phyloP scores from a whole-genome alignment of 345 rosid species.

The Lumnitzera racemosa region DNA sequence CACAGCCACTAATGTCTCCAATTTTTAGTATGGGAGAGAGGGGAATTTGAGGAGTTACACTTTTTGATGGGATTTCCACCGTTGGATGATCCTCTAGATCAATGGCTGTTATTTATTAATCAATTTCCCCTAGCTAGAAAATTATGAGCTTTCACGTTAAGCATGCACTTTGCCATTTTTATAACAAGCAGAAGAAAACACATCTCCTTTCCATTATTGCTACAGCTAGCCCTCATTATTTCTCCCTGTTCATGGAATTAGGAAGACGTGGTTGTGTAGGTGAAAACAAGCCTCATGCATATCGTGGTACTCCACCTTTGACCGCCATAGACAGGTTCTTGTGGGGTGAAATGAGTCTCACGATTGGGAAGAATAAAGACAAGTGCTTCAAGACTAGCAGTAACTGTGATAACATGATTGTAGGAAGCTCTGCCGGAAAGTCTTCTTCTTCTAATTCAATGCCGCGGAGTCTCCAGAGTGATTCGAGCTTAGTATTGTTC shows the following conservation, averaged over 20 bases:
- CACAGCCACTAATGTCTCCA: neutral
- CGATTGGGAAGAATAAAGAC: slow-evolving; percentile 13
- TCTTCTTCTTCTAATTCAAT: too few species aligned
- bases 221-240: slow-evolving; percentile 8
- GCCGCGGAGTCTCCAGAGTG: too few species aligned
- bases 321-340: slow-evolving; percentile 80
- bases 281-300: slow-evolving; percentile 12
- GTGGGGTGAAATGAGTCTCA: slow-evolving; percentile 34
- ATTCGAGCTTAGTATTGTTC: too few species aligned
- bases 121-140: slow-evolving; percentile 28
- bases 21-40: neutral
- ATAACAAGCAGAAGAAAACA: neutral
- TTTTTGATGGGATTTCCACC: slow-evolving; percentile 20
- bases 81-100: slow-evolving; percentile 30
- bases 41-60: slow-evolving; percentile 57
- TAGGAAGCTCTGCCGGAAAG: too few species aligned
- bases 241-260: slow-evolving; percentile 28
- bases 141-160: too few species aligned
- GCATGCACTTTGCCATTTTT: slow-evolving; percentile 16
- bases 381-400: slow-evolving; percentile 10
- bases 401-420: slow-evolving; percentile 11
- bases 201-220: slow-evolving; percentile 18
- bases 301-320: slow-evolving; percentile 46
- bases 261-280: slow-evolving; percentile 10
- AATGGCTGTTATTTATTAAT: slow-evolving; percentile 20